These are phyloP conservation scores for Acaromyces ingoldii DNA, from an alignment of 1,284 basidiomycete species.

Conservation along the genomic window DNA sequence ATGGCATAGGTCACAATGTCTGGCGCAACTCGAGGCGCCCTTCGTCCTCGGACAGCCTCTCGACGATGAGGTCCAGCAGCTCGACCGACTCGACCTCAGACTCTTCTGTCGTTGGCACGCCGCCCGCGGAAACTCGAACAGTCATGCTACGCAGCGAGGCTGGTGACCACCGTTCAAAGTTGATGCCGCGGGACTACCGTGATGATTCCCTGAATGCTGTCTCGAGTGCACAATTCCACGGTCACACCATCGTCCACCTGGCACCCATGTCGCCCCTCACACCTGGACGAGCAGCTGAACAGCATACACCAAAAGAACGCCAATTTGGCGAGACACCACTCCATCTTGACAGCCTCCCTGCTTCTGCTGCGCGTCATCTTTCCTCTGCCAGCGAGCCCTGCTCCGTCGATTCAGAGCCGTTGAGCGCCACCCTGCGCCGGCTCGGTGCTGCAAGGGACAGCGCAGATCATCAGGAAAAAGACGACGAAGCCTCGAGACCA, in stretches of 20 bases:
- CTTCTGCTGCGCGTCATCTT: neutral
- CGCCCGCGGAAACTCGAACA: too few relatives aligned
- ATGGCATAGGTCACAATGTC: too few relatives aligned
- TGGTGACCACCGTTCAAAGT: too few relatives aligned
- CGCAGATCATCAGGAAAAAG: neutral
- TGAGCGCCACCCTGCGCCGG: constrained; percentile 1
- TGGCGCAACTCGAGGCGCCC: too few relatives aligned
- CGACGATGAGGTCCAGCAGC: too few relatives aligned
- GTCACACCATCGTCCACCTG: neutral
- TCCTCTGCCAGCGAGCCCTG: neutral
- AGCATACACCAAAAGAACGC: neutral
- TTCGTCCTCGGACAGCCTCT: too few relatives aligned
- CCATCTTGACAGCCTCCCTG: neutral
- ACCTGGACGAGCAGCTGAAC: neutral
- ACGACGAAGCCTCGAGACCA: neutral
- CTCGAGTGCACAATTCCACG: too few relatives aligned
- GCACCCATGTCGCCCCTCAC: neutral
- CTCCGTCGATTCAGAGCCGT: constrained; percentile 1
- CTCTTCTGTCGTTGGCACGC: too few relatives aligned
- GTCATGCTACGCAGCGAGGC: too few relatives aligned
- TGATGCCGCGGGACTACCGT: too few relatives aligned
- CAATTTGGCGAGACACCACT: neutral
- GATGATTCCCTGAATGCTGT: too few relatives aligned
- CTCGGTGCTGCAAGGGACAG: neutral
- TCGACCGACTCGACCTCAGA: too few relatives aligned